Percentiles rank a stretch among this genome's conserved stretches.
Conservation (phyloP, 192 early-diverging fungal genomes). For the Coemansia asiatica region DNA sequence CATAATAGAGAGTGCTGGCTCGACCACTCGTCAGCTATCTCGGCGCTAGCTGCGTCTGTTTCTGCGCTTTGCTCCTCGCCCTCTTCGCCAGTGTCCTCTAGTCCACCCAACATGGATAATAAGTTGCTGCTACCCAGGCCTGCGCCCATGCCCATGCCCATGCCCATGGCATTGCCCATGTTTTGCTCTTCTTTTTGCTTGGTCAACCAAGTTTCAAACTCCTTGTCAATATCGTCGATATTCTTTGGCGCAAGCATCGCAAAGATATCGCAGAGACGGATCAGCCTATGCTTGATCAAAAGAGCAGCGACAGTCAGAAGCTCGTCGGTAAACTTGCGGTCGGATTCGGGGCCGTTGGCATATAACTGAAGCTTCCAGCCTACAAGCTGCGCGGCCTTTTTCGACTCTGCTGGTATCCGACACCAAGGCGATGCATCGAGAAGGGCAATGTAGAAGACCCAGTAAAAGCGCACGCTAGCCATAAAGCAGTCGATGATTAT, state of each 20-base stretch:
- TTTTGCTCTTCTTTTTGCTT: slow-evolving; percentile 24
- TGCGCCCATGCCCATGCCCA: slow-evolving; percentile 1
- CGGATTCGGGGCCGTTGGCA: slow-evolving; percentile 20
- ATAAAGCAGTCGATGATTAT: slow-evolving; percentile 53
- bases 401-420: slow-evolving; percentile 21
- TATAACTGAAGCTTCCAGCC: slow-evolving; percentile 53
- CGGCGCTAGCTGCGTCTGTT: neutral
- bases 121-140: slow-evolving; percentile 9
- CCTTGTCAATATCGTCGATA: slow-evolving; percentile 14
- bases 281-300: slow-evolving; percentile 38
- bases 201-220: slow-evolving; percentile 33
- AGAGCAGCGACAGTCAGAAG: slow-evolving; percentile 42
- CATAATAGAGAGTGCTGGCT: slow-evolving; percentile 50
- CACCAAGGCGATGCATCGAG: slow-evolving; percentile 53
- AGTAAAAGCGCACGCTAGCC: slow-evolving; percentile 44
- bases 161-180: slow-evolving; percentile 4
- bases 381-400: slow-evolving; percentile 43
- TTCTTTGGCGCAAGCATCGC: slow-evolving; percentile 27
- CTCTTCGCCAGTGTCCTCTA: slow-evolving; percentile 25
- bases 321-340: slow-evolving; percentile 40
- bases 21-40: slow-evolving; percentile 13
- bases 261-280: slow-evolving; percentile 35
- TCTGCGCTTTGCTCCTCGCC: slow-evolving; percentile 9
- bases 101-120: slow-evolving; percentile 35
- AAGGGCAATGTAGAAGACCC: slow-evolving; percentile 48